Evolutionary conservation across 805 yeast genomes (phyloP), one percentile per base, ranked within the genome.

Genomic region (Sugiyamaella marilandica): DNA sequence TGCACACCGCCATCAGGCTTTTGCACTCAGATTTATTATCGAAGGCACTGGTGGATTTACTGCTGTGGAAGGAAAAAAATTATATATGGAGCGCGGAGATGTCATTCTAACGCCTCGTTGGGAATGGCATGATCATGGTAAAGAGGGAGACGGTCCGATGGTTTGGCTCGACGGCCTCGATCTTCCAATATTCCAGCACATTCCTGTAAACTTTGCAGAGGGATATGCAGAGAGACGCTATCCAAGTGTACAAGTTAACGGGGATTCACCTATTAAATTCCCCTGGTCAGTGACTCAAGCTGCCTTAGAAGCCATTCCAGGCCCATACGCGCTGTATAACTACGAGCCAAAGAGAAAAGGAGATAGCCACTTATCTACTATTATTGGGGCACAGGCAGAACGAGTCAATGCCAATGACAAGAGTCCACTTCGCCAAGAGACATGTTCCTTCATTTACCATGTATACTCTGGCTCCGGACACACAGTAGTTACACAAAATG

Each of bases 341-440:
- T 51, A 51, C 24, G 45, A 33, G 16, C 35, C 51, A 7, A 39
- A 49, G 45, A 16, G 26, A 10, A 19, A 24, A n/a, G 32, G 24
- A 8, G 49, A 44, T 14, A 14, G 11, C 4, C 37, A 46, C n/a
- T 18, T 52, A 14, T 52, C 55, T 5, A 43, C 55, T 31, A 41
- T 52, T 31, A 50, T 52, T 16, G 53, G 55, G 5, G 55, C 55
- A 10, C 53, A 49, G 16, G 55, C 55, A 10, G 55, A 52, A 31
- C 16, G 45, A 35, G 45, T 52, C 16, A 37, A 16, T 34, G 43
- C 45, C 11, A 16, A 24, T n/a, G 3, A 5, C 5, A 10, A 21
- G 10, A 18, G 49, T 31, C 37, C 36, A 3, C 9, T 9, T 10
- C 39, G 55, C 18, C 53, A 49, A 24, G 55, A 52, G 34, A 49